Evolutionary conservation across 768 basidiomycete species (phyloP).

Genomic region (Naganishia kalamii): DNA sequence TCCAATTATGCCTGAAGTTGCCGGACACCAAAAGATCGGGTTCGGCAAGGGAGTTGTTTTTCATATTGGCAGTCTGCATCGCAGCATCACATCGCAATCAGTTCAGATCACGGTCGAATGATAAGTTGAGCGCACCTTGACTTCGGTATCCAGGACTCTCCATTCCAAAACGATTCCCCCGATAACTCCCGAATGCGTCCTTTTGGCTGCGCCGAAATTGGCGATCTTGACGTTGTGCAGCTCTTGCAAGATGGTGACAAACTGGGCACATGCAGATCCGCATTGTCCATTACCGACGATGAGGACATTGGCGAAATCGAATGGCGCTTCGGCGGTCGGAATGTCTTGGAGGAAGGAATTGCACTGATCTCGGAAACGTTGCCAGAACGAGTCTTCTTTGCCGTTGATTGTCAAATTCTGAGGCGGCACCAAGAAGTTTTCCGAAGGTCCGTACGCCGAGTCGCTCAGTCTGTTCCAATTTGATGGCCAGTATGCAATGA

Average conservation of each 20-base stretch:
- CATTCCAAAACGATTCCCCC: conserved; percentile 62
- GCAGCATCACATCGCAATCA: background rate
- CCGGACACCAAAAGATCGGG: conserved; percentile 18
- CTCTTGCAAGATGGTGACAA: conserved; percentile 60
- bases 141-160: conserved; percentile 57
- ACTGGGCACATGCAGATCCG: conserved; percentile 62
- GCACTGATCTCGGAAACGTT: background rate
- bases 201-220: conserved; percentile 91
- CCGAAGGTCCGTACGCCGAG: conserved; percentile 2
- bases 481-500: background rate
- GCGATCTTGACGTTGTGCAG: conserved; percentile 72
- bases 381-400: conserved; percentile 6
- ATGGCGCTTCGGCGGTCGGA: conserved; percentile 1
- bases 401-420: conserved; percentile 10
- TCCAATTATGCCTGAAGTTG: conserved; percentile 21
- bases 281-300: conserved; percentile 47
- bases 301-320: conserved; percentile 4
- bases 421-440: conserved; percentile 7
- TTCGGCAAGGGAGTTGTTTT: background rate
- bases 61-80: conserved; percentile 16
- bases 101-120: background rate
- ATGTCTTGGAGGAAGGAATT: background rate
- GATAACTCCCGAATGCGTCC: conserved; percentile 56
- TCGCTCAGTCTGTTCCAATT: background rate
- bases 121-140: conserved; percentile 39